A percentile compares a stretch with the other conserved stretches of the same genome.
These are phyloP conservation scores for Erodium moschatum DNA, from an alignment of 441 rosid species.

Conservation along the genomic window DNA sequence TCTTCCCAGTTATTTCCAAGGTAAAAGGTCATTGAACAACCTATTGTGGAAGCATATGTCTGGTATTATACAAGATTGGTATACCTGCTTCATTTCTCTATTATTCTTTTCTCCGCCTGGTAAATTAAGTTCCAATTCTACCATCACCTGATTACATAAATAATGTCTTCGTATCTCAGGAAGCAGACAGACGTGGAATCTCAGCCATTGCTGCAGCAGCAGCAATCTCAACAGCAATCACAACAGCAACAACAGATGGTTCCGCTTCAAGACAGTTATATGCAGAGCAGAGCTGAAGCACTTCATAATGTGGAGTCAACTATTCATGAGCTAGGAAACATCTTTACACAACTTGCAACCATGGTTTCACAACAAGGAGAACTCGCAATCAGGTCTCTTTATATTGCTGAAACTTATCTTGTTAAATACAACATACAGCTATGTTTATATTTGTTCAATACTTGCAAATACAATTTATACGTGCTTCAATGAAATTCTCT, in stretches of 20 bases:
- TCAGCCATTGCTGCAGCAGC: constrained; percentile 60
- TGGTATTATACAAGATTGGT: background rate
- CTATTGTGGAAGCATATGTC: background rate
- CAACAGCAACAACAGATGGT: constrained; percentile 73
- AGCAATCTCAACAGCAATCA: constrained; percentile 24
- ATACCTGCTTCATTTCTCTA: background rate
- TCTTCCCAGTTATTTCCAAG: constrained; percentile 55
- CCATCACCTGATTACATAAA: too few species aligned
- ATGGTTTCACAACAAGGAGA: constrained; percentile 96
- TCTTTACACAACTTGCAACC: constrained; percentile 78
- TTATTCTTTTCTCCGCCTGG: background rate
- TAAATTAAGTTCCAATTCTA: too few species aligned
- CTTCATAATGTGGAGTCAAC: constrained; percentile 88
- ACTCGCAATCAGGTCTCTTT: constrained; percentile 72
- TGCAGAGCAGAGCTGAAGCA: constrained; percentile 95
- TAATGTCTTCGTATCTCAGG: constrained; percentile 30
- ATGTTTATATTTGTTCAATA: background rate
- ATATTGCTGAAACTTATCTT: background rate
- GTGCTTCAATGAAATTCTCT: background rate
- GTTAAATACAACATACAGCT: background rate
- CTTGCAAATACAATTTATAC: background rate
- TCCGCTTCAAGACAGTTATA: constrained; percentile 79
- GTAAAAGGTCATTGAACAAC: constrained; percentile 21
- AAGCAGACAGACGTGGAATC: constrained; percentile 59
- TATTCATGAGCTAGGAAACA: constrained; percentile 77